Conservation (phyloP, 2,329 filamentous ascomycete genomes). For the Sclerotinia glacialis region DNA sequence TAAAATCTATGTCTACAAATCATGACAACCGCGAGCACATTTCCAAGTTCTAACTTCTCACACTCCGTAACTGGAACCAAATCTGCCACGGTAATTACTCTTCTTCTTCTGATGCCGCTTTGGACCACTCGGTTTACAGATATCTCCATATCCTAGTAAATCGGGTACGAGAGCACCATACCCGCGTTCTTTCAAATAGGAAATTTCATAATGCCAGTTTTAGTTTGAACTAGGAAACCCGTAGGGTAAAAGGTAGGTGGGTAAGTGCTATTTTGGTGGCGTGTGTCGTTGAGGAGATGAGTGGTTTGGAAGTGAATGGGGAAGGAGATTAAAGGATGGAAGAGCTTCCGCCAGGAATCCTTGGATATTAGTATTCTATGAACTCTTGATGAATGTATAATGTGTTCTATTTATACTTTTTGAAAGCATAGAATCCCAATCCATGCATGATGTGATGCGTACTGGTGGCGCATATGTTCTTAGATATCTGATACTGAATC, state of each 20-base stretch:
- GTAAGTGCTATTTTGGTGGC: neutral
- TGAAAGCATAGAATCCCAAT: neutral
- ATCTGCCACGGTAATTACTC: slow-evolving; percentile 17
- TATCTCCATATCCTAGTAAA: slow-evolving; percentile 25
- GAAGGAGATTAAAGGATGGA: neutral
- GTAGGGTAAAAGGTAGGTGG: neutral
- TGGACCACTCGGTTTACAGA: slow-evolving; percentile 23
- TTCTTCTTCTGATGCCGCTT: slow-evolving; percentile 21
- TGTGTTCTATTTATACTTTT: neutral
- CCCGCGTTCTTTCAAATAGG: slow-evolving; percentile 21
- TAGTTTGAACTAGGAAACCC: slow-evolving; percentile 25
- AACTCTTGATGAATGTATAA: neutral
- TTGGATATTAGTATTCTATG: no score
- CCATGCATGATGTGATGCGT: neutral
- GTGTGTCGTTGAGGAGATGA: no score
- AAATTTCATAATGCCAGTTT: slow-evolving; percentile 26
- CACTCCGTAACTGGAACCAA: slow-evolving; percentile 21
- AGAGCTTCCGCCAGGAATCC: no score
- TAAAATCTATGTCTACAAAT: slow-evolving; percentile 17
- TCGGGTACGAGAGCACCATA: slow-evolving; percentile 26
- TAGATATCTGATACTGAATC: neutral
- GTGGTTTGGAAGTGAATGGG: no score
- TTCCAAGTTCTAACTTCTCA: slow-evolving; percentile 14
- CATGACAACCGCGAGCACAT: slow-evolving; percentile 27
- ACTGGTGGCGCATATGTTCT: neutral